Evolutionary conservation across 2,329 filamentous ascomycete species (phyloP), one percentile per base, ranked within the genome.

Genomic region (Fusarium graminum): DNA sequence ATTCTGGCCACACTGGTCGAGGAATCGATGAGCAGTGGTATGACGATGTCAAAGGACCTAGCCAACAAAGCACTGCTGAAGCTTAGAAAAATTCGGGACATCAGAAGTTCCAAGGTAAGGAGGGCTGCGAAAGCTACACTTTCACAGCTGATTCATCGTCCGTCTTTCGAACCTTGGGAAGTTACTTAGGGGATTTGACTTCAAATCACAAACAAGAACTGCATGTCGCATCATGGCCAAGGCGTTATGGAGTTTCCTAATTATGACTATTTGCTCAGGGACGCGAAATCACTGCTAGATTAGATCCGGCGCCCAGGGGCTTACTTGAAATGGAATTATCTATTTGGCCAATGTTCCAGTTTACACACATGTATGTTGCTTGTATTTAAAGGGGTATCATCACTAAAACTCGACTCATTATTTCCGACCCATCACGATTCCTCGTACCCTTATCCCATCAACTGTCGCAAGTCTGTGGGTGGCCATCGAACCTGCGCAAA

Each of bases 401-500:
- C 47, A 30, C 52, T 40, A 54, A 51, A 60, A 36, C 50, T 46
- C 17, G 39, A 44, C 29, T 44, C 32, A 38, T 52, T 38, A 40
- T 36, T 41, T 56, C 40, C 14, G 5, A 17, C 29, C 41, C 34
- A 26, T 26, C 40, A n/a, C 16, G 29, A 17, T 30, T 29, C 34
- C 11, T 40, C n/a, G 17, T 36, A 14, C 12, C 22, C 42, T 74
- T 56, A 79, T 4, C 95, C 95, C 95, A 99, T 99, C 72, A 99
- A 81, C 81, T 99, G 95, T 75, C 92, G 85, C 71, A 95, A 85
- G 81, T 98, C 94, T 72, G 93, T 90, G 1, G 95, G 95, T 58
- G 94, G 94, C 95, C 95, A 99, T 71, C 94, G 88, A 29, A 95
- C 94, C 80, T 99, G 95, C 26, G 94, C 93, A 85, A 97, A 99